Base-by-base conservation (phyloP, 2,329 filamentous ascomycete genomes). In the Apiospora pterosperma region DNA sequence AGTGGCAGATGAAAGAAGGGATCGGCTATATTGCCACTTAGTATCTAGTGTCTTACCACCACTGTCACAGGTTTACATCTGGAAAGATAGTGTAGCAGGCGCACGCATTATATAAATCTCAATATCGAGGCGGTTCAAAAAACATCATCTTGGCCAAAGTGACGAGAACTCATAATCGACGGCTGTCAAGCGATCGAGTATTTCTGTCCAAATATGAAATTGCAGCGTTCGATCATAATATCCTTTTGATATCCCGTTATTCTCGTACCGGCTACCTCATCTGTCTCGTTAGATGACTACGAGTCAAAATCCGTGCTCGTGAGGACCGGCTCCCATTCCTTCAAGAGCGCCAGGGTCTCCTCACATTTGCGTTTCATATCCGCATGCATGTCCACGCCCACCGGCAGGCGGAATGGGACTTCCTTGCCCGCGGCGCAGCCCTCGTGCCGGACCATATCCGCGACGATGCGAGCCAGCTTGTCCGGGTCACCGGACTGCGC, bases 361-460 rank as follows among this genome's bases (percentile, higher is more conserved):
- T 67, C 62, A 42, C 68, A 69, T 19, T 68, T 68, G 59, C 44
- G 64, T 44, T 62, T 65, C n/a, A 69, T 59, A n/a, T 39, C 31
- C 2, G 61, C 36, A 23, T 63, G 64, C 55, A 63, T 64, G 58
- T 69, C 65, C 2, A 59, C n/a, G 7, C 68, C 68, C 14, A 68
- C 39, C 8, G 68, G 68, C 23, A 69, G 55, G 36, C 67, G 67
- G 12, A 67, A 62, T 1, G 68, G 66, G 7, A 69, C 62, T 10
- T 68, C 66, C 38, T 48, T 63, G 2, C 63, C 64, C 5, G 44
- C 59, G 14, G 68, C 67, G 25, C 62, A 65, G 14, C 68, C 67
- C 62, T 69, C 68, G 31, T 60, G 63, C 16, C 65, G 62, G 12
- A 60, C 58, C 58, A 60, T 23, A n/a, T 60, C 58, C 12, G 16